phyloP scores from a whole-genome alignment of 768 basidiomycete genomes.

The Rhodocollybia butyracea region DNA sequence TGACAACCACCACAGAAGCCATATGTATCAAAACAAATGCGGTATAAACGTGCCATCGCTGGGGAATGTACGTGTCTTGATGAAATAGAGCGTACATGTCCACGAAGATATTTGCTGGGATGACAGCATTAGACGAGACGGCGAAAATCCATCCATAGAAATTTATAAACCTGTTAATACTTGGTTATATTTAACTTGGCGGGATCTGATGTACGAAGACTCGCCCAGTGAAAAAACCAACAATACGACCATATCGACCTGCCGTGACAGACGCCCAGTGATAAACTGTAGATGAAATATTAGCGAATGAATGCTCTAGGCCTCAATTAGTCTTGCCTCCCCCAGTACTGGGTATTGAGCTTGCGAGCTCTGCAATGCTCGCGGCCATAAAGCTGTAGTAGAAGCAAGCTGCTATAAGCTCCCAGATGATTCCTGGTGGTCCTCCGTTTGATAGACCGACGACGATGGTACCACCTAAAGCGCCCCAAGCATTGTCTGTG shows the following conservation, averaged over 20 bases:
- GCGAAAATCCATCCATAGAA: conserved; percentile 16
- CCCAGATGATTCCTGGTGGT: conserved; percentile 14
- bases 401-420: conserved; percentile 12
- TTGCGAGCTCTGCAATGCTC: conserved; percentile 15
- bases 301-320: background rate
- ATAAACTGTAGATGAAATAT: conserved; percentile 7
- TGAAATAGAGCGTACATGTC: conserved; percentile 16
- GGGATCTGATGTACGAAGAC: background rate
- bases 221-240: conserved; percentile 14
- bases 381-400: conserved; percentile 14
- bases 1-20: conserved; percentile 10
- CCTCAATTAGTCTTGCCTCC: conserved; percentile 10
- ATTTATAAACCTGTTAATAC: conserved; percentile 10
- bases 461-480: conserved; percentile 12
- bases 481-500: conserved; percentile 12
- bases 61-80: conserved; percentile 10
- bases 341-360: conserved; percentile 15
- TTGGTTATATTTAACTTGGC: background rate
- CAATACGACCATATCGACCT: conserved; percentile 10
- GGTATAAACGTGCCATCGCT: conserved; percentile 13
- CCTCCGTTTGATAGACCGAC: conserved; percentile 12
- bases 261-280: conserved; percentile 15
- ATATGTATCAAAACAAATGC: conserved; percentile 12
- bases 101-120: conserved; percentile 12
- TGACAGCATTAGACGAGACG: conserved; percentile 10